Conservation (phyloP, 176 grass and related monocot genomes). For the Saccharum spontaneum region DNA sequence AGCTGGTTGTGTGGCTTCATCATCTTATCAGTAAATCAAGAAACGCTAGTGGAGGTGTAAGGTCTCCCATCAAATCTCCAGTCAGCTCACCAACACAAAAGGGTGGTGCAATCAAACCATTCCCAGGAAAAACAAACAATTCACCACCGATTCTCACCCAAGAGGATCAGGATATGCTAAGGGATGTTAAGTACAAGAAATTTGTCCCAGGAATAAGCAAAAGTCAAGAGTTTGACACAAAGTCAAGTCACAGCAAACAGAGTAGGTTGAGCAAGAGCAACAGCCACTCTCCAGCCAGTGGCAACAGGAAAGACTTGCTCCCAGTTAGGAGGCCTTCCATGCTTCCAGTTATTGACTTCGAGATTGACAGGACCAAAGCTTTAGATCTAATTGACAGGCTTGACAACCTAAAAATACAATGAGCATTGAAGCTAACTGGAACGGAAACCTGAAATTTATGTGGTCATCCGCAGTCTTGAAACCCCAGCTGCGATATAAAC, state of each 20-base stretch:
- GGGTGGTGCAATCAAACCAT: conserved; percentile 25
- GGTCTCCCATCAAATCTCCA: conserved; percentile 92
- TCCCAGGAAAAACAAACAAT: conserved; percentile 38
- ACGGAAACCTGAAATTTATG: conserved; percentile 23
- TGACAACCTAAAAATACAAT: conserved; percentile 62
- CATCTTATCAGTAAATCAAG: conserved; percentile 83
- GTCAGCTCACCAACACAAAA: conserved; percentile 63
- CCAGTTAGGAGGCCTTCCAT: conserved; percentile 51
- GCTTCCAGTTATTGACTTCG: conserved; percentile 82
- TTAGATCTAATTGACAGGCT: conserved; percentile 89
- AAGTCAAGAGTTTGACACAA: conserved; percentile 89
- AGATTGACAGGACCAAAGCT: conserved; percentile 78
- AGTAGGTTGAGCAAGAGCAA: conserved; percentile 92
- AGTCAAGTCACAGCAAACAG: conserved; percentile 49
- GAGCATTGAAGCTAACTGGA: conserved; percentile 25
- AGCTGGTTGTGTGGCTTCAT: conserved; percentile 88
- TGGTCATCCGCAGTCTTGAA: conserved; percentile 24
- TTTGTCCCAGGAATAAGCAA: conserved; percentile 89
- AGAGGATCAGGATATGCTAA: conserved; percentile 92
- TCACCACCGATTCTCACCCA: conserved; percentile 62
- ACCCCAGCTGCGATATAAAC: not conserved
- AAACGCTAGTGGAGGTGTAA: conserved; percentile 52
- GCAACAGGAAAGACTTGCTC: conserved; percentile 51
- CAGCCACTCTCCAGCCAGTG: conserved; percentile 71
- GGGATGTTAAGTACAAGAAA: conserved; percentile 71